Evolutionary conservation across 1,139 yeast species (phyloP), one percentile per base, ranked within the genome.

Genomic region (Pichia sp.): DNA sequence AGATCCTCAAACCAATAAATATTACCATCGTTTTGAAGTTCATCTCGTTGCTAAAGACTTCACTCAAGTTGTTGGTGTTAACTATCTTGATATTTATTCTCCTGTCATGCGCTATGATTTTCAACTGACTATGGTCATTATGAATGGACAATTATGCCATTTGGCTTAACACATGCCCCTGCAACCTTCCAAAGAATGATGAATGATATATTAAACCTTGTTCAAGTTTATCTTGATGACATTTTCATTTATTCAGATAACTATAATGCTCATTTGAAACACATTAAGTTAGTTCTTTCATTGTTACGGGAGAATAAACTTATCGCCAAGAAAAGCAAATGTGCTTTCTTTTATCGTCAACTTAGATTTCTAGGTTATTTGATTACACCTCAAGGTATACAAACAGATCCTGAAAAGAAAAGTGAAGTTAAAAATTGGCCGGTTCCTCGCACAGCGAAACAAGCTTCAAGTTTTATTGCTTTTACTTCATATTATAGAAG

Each of bases 151-250:
- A 53, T 48, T 4, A 50, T 56, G 55, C 58, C 53, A 1, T 54
- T 55, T 34, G 55, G 55, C 7, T 42, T 49, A 10, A 38, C 44
- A 11, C 48, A 45, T 28, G 54, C 51, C 11, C 48, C 48, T 6
- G 38, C 44, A 3, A 39, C 49, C 1, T 46, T 46, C 23, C 51
- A 48, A 31, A 14, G 34, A n/a, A 30, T 42, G 34, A 48, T 44
- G 47, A 46, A 49, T 55, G 46, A 38, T 20, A 49, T 26, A 4
- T 30, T 43, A 50, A 51, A 50, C 9, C 36, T 47, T 39, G 43
- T 36, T 10, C 36, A 35, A 24, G 43, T 36, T 3, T 40, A 36
- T 52, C 49, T 58, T n/a, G 63, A 56, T 39, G 61, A 58, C 40
- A 49, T 61, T n/a, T 28, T 59, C 18, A 49, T 56, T 11, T 55